Conservation (phyloP, 2,329 filamentous ascomycete genomes). For the Apiospora phragmitis region DNA sequence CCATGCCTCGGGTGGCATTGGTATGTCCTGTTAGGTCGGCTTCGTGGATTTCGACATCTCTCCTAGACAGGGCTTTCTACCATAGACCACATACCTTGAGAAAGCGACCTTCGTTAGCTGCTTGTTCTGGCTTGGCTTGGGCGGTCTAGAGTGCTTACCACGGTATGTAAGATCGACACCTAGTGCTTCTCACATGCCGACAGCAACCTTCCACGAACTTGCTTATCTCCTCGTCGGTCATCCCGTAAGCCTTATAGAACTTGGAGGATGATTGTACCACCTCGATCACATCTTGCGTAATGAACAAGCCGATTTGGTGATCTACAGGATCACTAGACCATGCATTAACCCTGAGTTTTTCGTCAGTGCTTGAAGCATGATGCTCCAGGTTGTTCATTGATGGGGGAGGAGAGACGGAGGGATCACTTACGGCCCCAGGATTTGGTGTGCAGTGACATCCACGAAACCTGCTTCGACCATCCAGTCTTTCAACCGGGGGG, state of each 20-base stretch:
- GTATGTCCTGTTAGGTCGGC: background rate
- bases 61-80: background rate
- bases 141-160: background rate
- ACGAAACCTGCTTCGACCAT: conserved; percentile 7
- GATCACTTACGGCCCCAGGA: background rate
- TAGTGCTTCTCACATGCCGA: background rate
- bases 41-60: background rate
- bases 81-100: background rate
- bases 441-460: conserved; percentile 2
- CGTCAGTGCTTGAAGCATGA: background rate
- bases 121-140: background rate
- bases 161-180: background rate
- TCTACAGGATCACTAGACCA: background rate
- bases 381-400: too few species aligned
- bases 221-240: background rate
- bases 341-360: background rate
- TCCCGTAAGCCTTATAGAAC: background rate
- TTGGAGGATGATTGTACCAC: background rate
- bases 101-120: background rate
- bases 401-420: too few species aligned
- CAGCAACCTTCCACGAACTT: background rate
- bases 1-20: background rate
- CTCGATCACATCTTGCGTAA: background rate
- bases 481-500: conserved; percentile 9
- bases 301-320: background rate